Evolutionary conservation across 1,284 basidiomycete species (phyloP), one percentile per base, ranked within the genome.

Genomic region (Puccinia brachypodii): DNA sequence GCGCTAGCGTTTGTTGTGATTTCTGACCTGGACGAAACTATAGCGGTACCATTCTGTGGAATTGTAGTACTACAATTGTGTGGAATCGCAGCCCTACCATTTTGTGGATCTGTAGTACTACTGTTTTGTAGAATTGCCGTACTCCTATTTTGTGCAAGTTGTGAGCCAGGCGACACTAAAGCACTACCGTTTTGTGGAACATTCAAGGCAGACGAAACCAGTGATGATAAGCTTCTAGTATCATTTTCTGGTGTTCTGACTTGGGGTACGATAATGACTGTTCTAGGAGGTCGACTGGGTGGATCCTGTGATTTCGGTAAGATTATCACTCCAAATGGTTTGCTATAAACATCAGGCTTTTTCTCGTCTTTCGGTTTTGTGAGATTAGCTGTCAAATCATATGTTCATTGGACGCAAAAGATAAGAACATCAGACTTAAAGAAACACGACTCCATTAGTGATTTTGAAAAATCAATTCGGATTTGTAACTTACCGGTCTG

Each of bases 301-400:
- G 19, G 64, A 0, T 25, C 25, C 13, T 68, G 64, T 42, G 64
- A n/a, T 28, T 68, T 68, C n/a, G 64, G 64, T 44, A 68, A 13
- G 14, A 68, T 68, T 40, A 68, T 44, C 64, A 68, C 64, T 28
- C 64, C 64, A 28, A 68, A 68, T n/a, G 64, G 64, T 44, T 68
- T 68, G 64, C 64, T 68, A 38, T 68, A 44, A 11, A 68, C 40
- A 42, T 68, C 64, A 3, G 0, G 22, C 3, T 44, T 11, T 40
- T 68, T 14, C 6, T n/a, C n/a, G 6, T 0, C 8, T 25, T 25
- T 36, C 9, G 38, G 9, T 38, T 44, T 36, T 42, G 40, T 8
- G n/a, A 38, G 40, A 25, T 68, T 19, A 4, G 22, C 40, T 68
- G 13, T 68, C 40, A 40, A 44, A n/a, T n/a, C n/a, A n/a, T n/a